Conservation (phyloP, 2,329 filamentous ascomycete species). For the Epichloe gansuensis region DNA sequence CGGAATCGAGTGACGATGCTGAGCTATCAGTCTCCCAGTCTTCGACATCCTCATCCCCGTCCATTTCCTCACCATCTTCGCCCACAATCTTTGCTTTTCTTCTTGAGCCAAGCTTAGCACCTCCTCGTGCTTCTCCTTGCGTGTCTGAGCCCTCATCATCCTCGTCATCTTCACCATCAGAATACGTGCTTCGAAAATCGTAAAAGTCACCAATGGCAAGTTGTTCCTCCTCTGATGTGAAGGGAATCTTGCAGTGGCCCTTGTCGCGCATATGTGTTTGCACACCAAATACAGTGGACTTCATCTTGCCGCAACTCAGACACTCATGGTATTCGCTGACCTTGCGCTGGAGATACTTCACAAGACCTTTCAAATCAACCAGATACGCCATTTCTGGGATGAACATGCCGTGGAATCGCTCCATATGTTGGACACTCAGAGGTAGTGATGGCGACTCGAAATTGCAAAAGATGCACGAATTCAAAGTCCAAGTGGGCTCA, state of each 20-base stretch:
- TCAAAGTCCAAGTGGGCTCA: conserved; percentile 30
- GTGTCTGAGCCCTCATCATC: conserved; percentile 37
- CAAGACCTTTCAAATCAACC: conserved; percentile 66
- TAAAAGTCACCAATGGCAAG: conserved; percentile 93
- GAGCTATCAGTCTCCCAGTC: conserved; percentile 95
- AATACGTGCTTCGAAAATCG: conserved; percentile 92
- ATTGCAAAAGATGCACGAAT: conserved; percentile 82
- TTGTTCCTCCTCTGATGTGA: conserved; percentile 76
- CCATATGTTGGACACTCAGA: conserved; percentile 82
- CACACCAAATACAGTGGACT: conserved; percentile 64
- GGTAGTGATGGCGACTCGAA: conserved; percentile 61
- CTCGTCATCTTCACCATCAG: conserved; percentile 58
- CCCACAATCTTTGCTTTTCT: conserved; percentile 39
- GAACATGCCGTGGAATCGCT: conserved; percentile 86
- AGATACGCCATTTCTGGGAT: conserved; percentile 82
- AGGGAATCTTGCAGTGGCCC: conserved; percentile 93
- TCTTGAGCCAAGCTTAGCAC: conserved; percentile 57
- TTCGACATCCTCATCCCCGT: conserved; percentile 50
- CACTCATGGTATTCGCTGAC: conserved; percentile 74
- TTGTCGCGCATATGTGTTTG: conserved; percentile 98
- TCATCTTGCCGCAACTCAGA: conserved; percentile 73
- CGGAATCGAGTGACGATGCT: conserved; percentile 76
- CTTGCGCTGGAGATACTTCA: conserved; percentile 66
- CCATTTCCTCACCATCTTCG: conserved; percentile 33
- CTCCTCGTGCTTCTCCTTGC: conserved; percentile 33